Base-by-base conservation (phyloP, 2,329 filamentous ascomycete species). In the Fusarium abutilonis region DNA sequence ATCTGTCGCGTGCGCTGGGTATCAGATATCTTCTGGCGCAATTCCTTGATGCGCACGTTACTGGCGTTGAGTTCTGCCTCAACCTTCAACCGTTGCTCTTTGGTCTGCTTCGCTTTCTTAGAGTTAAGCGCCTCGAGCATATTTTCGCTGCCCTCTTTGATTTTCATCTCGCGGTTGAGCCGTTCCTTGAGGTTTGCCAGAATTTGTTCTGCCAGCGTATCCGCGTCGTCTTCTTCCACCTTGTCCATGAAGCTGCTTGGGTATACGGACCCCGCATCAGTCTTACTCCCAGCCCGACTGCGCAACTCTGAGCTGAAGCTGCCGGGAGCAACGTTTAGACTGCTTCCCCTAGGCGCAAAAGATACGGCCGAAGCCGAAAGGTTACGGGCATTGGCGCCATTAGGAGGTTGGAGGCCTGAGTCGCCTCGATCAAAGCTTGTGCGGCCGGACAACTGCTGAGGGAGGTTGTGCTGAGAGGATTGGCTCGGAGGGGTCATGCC, bases 111-210 rank as follows among this genome's bases (percentile, higher is more conserved):
- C 41, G 92, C 90, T 76, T 96, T 97, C 78, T 99, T 99, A 40
- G 88, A 86, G 75, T 97, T 92, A 65, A 99, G 80, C 11, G 95
- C 95, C 79, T 99, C 95, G 35, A 99, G 82, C 86, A 99, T 89
- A 74, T 99, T 99, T 80, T 99, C 95, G 55, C 94, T 97, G 17
- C 95, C 95, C 70, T 94, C 91, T 77, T 96, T 97, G 74, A 99
- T 98, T 82, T 98, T 98, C 79, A 93, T 89, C 79, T 99, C 96
- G 71, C 96, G 94, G 67, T 93, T 94, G 64, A 99, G 89, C 72
- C 89, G 86, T 69, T 97, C 93, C 71, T 90, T 89, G 62, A 97
- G 83, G 47, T 86, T 82, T 19, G 88, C 85, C 70, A 97, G 87
- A 36, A 87, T 85, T 76, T 92, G 88, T 74, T 96, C 92, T 13